Evolutionary conservation across 164 flowering plant genomes (phyloP).

Genomic region (Buxus sempervirens): DNA sequence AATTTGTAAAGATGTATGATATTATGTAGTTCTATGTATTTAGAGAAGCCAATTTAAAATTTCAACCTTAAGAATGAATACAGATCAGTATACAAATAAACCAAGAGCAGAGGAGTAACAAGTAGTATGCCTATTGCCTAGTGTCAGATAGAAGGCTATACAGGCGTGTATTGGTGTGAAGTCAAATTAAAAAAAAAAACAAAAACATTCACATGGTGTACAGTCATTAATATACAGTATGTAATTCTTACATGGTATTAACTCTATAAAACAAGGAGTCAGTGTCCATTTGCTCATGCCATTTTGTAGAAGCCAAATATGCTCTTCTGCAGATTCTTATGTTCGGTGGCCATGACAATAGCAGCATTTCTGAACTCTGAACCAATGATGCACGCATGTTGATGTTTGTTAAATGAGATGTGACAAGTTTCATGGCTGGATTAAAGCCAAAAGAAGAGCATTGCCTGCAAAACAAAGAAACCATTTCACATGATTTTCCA

Average conservation of each 20-base stretch:
- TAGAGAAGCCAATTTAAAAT: background rate
- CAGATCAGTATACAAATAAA: background rate
- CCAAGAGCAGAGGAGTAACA: background rate
- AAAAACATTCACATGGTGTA: background rate
- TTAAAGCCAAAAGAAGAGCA: slow-evolving; percentile 63
- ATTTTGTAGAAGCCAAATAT: slow-evolving; percentile 5
- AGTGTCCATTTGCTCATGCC: background rate
- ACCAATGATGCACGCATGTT: slow-evolving; percentile 1
- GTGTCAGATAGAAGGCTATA: background rate
- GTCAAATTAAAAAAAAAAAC: background rate
- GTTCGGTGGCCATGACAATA: background rate
- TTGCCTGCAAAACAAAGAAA: slow-evolving; percentile 45
- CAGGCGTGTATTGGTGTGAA: background rate
- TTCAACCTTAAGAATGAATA: background rate
- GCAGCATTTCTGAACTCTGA: no score
- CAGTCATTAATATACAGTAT: slow-evolving; percentile 7
- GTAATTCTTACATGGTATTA: slow-evolving; percentile 2
- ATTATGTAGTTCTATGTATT: background rate
- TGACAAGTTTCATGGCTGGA: slow-evolving; percentile 7
- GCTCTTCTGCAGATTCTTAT: background rate
- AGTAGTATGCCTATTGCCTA: background rate
- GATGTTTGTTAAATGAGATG: background rate
- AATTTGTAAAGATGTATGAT: background rate
- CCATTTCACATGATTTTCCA: background rate
- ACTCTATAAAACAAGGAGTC: slow-evolving; percentile 2